A percentile compares a stretch with the other conserved stretches of the same genome.
phyloP scores from a whole-genome alignment of 2,329 filamentous ascomycete species.

The Ilyonectria robusta region DNA sequence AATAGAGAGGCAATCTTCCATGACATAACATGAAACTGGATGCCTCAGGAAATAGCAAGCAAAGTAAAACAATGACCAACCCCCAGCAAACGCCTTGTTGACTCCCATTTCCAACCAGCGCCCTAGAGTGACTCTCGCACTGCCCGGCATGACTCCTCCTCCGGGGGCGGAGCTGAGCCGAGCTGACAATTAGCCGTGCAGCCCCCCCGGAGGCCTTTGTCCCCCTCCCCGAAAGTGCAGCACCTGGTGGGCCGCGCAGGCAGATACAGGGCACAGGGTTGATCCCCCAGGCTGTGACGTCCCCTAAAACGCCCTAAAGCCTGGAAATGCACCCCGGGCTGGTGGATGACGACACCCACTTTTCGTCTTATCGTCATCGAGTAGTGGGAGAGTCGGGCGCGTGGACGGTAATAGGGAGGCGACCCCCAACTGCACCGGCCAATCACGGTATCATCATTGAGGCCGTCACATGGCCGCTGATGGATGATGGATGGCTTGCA shows the following conservation, averaged over 20 bases:
- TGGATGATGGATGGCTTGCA: slow-evolving; percentile 9
- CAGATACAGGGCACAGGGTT: neutral
- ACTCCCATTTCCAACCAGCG: neutral
- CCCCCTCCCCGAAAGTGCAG: neutral
- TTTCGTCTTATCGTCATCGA: slow-evolving; percentile 17
- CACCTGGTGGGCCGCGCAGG: neutral
- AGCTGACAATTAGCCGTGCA: slow-evolving; percentile 25
- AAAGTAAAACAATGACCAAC: neutral
- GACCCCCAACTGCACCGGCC: slow-evolving; percentile 18
- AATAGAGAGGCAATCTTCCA: neutral
- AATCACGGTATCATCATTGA: slow-evolving; percentile 2
- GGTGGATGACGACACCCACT: slow-evolving; percentile 28
- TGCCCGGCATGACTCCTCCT: slow-evolving; percentile 40
- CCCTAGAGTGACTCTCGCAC: slow-evolving; percentile 23
- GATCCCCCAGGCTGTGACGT: neutral
- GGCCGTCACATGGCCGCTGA: slow-evolving; percentile 26
- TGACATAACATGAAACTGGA: neutral
- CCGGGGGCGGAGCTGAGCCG: slow-evolving; percentile 28
- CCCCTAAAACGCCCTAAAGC: neutral
- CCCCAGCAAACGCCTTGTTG: neutral
- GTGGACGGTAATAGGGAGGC: slow-evolving; percentile 21
- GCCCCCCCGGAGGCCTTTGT: no score
- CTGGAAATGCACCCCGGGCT: neutral
- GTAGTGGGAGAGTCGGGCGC: slow-evolving; percentile 11
- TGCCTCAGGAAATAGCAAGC: slow-evolving; percentile 7